Conservation (phyloP, 1,139 yeast genomes). For the Taphrina pruni region DNA sequence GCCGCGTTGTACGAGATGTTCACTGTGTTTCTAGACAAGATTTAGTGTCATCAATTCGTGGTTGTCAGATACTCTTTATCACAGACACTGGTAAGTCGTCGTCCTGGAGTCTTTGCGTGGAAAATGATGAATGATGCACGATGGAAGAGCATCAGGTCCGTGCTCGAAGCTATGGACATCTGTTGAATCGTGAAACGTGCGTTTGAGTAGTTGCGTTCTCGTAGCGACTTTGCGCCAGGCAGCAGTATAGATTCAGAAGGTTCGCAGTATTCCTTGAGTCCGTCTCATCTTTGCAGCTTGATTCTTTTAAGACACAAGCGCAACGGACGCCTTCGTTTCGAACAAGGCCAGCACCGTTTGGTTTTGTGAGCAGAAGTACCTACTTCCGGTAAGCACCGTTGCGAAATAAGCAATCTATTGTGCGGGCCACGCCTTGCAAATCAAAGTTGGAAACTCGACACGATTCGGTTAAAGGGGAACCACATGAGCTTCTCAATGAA, state of each 20-base stretch:
- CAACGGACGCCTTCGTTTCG: no score
- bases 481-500: slow-evolving; percentile 25
- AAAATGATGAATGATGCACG: background rate
- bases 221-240: background rate
- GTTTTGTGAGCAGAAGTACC: no score
- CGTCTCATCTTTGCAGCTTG: background rate
- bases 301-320: background rate
- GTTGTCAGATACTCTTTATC: no score
- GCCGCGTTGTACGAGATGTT: no score
- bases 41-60: no score
- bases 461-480: slow-evolving; percentile 2
- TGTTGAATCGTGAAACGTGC: slow-evolving; percentile 21
- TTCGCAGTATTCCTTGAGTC: slow-evolving; percentile 2
- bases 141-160: background rate
- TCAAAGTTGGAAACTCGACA: slow-evolving; percentile 11
- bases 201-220: slow-evolving; percentile 8
- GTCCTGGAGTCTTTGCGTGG: no score
- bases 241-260: slow-evolving; percentile 1
- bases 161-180: slow-evolving; percentile 14
- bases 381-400: background rate
- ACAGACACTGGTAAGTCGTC: no score
- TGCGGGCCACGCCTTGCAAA: slow-evolving; percentile 13
- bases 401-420: slow-evolving; percentile 15
- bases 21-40: no score
- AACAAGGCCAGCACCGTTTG: no score